Conservation (phyloP, 148 eudicot genomes). For the Agrostemma githago region DNA sequence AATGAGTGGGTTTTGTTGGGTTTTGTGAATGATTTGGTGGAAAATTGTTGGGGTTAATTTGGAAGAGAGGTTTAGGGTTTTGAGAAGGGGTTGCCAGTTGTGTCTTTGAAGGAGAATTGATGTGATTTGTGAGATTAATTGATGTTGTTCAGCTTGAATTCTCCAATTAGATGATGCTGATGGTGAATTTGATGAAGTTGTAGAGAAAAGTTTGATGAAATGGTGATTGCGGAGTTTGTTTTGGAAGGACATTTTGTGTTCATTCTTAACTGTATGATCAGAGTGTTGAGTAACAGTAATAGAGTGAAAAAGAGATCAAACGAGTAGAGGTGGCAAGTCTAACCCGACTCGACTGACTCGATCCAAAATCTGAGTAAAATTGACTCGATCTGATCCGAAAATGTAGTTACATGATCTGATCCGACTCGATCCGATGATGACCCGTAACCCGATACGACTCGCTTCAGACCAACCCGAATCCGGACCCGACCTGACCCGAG, state of each 20-base stretch:
- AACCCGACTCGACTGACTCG: too few relatives aligned
- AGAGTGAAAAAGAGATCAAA: too few relatives aligned
- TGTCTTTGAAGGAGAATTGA: slow-evolving; percentile 55
- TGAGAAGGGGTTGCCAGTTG: slow-evolving; percentile 54
- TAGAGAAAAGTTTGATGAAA: slow-evolving; percentile 25
- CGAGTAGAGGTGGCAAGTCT: too few relatives aligned
- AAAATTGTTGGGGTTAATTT: slow-evolving; percentile 46
- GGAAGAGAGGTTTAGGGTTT: slow-evolving; percentile 42
- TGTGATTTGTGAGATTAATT: slow-evolving; percentile 62
- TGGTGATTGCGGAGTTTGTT: slow-evolving; percentile 4
- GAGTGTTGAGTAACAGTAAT: too few relatives aligned
- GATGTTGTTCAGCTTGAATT: slow-evolving; percentile 37
- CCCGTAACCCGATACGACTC: too few relatives aligned
- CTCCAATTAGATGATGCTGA: slow-evolving; percentile 46
- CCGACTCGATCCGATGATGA: too few relatives aligned
- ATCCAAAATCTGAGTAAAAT: too few relatives aligned
- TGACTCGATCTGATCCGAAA: too few relatives aligned
- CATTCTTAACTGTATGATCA: too few relatives aligned
- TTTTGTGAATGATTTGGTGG: slow-evolving; percentile 51
- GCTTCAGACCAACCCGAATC: too few relatives aligned
- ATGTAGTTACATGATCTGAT: too few relatives aligned
- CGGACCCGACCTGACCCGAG: too few relatives aligned
- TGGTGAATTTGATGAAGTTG: slow-evolving; percentile 21
- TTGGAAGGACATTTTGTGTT: slow-evolving; percentile 19
- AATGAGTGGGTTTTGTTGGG: slow-evolving; percentile 50